A percentile compares a stretch with the other conserved stretches of the same genome.
Evolutionary conservation across 2,329 filamentous ascomycete species (phyloP).

Genomic region (Colletotrichum melonis): DNA sequence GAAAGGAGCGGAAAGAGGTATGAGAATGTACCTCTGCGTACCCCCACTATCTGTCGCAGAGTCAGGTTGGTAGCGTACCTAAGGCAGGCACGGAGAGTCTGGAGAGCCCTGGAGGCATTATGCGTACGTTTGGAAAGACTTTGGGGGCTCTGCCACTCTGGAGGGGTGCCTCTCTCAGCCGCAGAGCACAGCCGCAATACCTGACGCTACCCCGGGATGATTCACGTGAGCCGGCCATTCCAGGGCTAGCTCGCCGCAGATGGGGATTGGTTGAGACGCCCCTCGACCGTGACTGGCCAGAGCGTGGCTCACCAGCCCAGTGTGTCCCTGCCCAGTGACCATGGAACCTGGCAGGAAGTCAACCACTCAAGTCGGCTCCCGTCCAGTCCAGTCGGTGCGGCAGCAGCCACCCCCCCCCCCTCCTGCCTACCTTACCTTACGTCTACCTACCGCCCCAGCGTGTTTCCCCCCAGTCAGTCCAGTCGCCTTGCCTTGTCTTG

Average conservation of each 20-base stretch:
- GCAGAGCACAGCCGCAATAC: conserved; percentile 25
- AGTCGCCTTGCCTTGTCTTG: conserved; percentile 35
- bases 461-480: conserved; percentile 8
- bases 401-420: conserved; percentile 5
- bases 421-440: neutral
- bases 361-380: conserved; percentile 28
- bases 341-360: conserved; percentile 1
- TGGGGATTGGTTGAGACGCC: conserved; percentile 28
- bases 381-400: conserved; percentile 25
- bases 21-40: neutral
- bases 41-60: conserved; percentile 17
- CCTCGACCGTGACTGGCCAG: conserved; percentile 6
- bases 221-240: conserved; percentile 35
- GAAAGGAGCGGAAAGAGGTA: neutral
- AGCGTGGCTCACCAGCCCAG: conserved; percentile 3
- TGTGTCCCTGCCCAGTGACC: conserved; percentile 25
- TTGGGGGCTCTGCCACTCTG: neutral
- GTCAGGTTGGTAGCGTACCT: conserved; percentile 1
- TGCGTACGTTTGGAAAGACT: neutral
- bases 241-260: conserved; percentile 31
- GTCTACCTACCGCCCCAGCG: too few relatives aligned
- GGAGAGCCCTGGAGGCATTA: neutral
- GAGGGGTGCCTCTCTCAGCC: conserved; percentile 21
- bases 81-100: neutral
- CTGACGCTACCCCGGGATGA: conserved; percentile 1